These are phyloP conservation scores for Penicillium robsamsonii DNA, from an alignment of 495 filamentous ascomycete species.

Conservation along the genomic window DNA sequence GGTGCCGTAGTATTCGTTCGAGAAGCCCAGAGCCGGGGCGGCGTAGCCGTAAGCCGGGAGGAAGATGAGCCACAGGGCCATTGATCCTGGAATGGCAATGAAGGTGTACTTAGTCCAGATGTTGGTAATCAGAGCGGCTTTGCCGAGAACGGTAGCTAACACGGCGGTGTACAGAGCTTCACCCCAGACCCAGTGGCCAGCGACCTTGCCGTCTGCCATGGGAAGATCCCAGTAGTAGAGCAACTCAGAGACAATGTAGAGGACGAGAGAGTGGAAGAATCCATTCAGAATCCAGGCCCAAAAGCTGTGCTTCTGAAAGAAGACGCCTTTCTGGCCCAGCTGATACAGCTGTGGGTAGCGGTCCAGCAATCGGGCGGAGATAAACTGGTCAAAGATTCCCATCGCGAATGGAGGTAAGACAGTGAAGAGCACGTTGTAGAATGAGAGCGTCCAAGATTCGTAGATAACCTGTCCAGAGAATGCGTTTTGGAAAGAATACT, in stretches of 20 bases:
- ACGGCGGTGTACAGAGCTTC: conserved; percentile 87
- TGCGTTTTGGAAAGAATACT: conserved; percentile 97
- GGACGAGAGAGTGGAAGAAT: conserved; percentile 90
- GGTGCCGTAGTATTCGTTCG: conserved; percentile 80
- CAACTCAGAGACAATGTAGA: conserved; percentile 79
- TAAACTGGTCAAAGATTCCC: conserved; percentile 97
- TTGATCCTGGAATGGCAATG: conserved; percentile 90
- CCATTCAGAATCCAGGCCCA: conserved; percentile 89
- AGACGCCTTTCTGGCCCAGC: conserved; percentile 84
- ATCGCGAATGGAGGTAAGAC: conserved; percentile 90
- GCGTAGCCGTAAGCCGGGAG: conserved; percentile 87
- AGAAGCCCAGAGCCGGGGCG: conserved; percentile 81
- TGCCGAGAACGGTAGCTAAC: conserved; percentile 88
- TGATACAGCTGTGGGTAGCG: conserved; percentile 96
- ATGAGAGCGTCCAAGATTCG: conserved; percentile 98
- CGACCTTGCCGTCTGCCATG: conserved; percentile 68
- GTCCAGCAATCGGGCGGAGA: conserved; percentile 92
- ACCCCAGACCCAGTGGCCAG: conserved; percentile 98
- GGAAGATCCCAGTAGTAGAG: conserved; percentile 80
- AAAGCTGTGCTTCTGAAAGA: conserved; percentile 91
- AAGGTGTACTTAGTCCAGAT: conserved; percentile 99
- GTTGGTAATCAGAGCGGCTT: conserved; percentile 92
- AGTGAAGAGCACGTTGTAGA: conserved; percentile 99
- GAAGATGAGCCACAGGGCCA: conserved; percentile 89
- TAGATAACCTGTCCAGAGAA: conserved; percentile 98